A percentile compares a stretch with the other conserved stretches of the same genome.
phyloP scores from a whole-genome alignment of 2,329 filamentous ascomycete species.

The Xylaria sp. region DNA sequence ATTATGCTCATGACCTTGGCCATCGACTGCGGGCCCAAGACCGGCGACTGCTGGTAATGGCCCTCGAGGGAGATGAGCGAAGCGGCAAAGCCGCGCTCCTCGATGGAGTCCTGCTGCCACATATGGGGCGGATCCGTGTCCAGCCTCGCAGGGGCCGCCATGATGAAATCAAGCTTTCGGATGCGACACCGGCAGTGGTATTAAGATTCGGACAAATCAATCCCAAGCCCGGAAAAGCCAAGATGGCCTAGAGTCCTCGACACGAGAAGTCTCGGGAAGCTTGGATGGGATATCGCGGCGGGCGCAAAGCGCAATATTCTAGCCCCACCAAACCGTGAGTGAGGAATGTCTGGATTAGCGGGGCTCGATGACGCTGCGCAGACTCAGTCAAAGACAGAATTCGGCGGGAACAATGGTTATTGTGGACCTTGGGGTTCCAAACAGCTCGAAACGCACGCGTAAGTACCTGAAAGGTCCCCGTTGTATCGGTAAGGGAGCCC shows the following conservation, averaged over 20 bases:
- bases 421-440: background rate
- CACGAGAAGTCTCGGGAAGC: background rate
- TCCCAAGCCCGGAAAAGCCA: background rate
- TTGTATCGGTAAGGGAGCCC: no score
- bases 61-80: slow-evolving; percentile 58
- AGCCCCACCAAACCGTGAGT: slow-evolving; percentile 13
- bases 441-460: background rate
- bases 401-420: background rate
- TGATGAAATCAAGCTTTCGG: slow-evolving; percentile 2
- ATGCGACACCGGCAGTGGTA: no score
- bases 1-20: slow-evolving; percentile 53
- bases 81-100: slow-evolving; percentile 58
- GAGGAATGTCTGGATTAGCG: slow-evolving; percentile 13
- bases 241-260: background rate
- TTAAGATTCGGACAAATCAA: no score
- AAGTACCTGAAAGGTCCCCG: background rate
- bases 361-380: slow-evolving; percentile 4
- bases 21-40: slow-evolving; percentile 53
- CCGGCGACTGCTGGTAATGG: slow-evolving; percentile 52
- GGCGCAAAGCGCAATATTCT: slow-evolving; percentile 6
- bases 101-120: slow-evolving; percentile 47
- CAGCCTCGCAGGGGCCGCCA: slow-evolving; percentile 24
- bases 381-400: background rate
- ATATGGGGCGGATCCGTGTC: slow-evolving; percentile 26
- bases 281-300: background rate